Conservation (phyloP, 345 rosid genomes). For the Viola odorata region DNA sequence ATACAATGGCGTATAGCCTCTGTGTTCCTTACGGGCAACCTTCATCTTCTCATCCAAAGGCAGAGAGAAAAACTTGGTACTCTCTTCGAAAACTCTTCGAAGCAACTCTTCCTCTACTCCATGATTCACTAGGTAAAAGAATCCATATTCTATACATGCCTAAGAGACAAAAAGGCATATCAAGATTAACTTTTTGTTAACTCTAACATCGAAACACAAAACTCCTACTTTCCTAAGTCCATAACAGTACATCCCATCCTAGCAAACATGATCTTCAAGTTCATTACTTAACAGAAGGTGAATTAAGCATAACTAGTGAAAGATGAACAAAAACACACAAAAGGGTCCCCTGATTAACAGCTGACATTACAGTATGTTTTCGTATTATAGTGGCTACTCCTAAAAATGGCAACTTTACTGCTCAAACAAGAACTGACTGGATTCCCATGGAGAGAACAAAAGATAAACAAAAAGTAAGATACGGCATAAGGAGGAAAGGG, state of each 20-base stretch:
- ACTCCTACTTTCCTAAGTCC: neutral
- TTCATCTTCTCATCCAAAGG: conserved; percentile 55
- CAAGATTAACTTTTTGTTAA: too few relatives aligned
- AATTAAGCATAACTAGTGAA: too few relatives aligned
- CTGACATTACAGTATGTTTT: too few relatives aligned
- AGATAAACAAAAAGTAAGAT: neutral
- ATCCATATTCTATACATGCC: conserved; percentile 77
- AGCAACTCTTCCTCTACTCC: conserved; percentile 57
- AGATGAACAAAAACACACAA: too few relatives aligned
- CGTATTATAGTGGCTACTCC: too few relatives aligned
- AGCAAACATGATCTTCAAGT: too few relatives aligned
- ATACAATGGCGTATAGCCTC: conserved; percentile 63
- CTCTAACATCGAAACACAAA: neutral
- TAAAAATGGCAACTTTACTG: too few relatives aligned
- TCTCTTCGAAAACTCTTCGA: conserved; percentile 41
- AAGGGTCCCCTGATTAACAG: too few relatives aligned
- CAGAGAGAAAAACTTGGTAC: conserved; percentile 62
- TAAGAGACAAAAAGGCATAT: conserved; percentile 23
- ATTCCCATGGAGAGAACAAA: neutral
- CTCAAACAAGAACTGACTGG: too few relatives aligned
- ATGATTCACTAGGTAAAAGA: conserved; percentile 84
- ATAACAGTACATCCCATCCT: too few relatives aligned
- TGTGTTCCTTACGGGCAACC: conserved; percentile 32
- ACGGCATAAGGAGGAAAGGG: neutral
- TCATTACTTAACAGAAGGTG: too few relatives aligned